Base-by-base conservation (phyloP, 176 grass and related monocot genomes). In the Ananas comosus region DNA sequence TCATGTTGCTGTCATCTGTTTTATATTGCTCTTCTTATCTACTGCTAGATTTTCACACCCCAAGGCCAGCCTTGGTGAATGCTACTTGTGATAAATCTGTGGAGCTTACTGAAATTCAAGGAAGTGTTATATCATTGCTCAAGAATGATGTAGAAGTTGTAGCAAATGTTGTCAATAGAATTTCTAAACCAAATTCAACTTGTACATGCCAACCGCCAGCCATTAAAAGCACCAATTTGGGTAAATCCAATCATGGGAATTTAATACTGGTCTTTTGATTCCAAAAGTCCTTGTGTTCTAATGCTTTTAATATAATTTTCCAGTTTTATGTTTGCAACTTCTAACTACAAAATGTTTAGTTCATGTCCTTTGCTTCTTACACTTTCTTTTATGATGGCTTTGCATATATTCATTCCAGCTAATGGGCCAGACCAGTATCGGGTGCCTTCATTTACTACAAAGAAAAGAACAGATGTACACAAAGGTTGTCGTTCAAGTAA, bases 1-100 rank as follows among this genome's bases (percentile, higher is more conserved):
- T 50, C 69, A 50, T 9, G 0, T 80, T 5, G 33, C 65, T 70
- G 51, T 63, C 9, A 48, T 53, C n/a, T 70, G 4, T 67, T 71
- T 80, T 73, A 65, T 69, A 51, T 21, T 47, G 13, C 12, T 33
- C 53, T 49, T 66, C 53, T 11, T 54, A 49, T 48, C 8, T 66
- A 33, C n/a, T 53, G 47, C 59, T 70, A 85, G 82, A 76, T 70
- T 91, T 91, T 65, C 85, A 76, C 66, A 85, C 92, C 70, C 88
- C 85, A 61, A 89, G 91, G 82, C 88, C 92, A 63, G 66, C 59
- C 76, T 82, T 63, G 13, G 13, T 68, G 29, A 82, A 50, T 81
- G 76, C 14, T 12, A 63, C 11, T 22, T 54, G 22, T 72, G 52
- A 50, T 11, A 76, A 53, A 76, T 67, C 70, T 49, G 68, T 53